A percentile compares a stretch with the other conserved stretches of the same genome.
phyloP scores from a whole-genome alignment of 2,329 filamentous ascomycete genomes.

The Penicillium sp. region DNA sequence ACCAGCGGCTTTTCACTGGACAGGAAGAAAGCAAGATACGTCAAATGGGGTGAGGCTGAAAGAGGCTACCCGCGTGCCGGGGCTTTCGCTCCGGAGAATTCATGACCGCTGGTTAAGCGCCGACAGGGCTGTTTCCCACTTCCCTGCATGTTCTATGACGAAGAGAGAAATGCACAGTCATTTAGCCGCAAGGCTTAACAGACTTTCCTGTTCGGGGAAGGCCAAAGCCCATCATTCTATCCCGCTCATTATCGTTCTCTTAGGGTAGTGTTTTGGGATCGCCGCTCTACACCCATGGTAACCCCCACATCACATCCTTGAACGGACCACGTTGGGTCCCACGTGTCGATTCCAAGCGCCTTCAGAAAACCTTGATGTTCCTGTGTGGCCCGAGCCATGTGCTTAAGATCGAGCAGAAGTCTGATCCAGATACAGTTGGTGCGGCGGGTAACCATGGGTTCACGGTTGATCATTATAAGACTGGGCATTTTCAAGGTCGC shows the following conservation, averaged over 20 bases:
- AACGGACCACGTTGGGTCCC: constrained; percentile 1
- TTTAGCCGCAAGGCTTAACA: constrained; percentile 4
- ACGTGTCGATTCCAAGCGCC: not conserved
- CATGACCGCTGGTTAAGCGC: constrained; percentile 26
- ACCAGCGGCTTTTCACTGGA: constrained; percentile 22
- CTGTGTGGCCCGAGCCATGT: not conserved
- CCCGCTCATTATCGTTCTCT: not conserved
- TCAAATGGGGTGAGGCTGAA: constrained; percentile 19
- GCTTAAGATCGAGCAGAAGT: not conserved
- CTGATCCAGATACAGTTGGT: not conserved
- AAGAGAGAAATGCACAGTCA: not conserved
- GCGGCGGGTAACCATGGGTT: not conserved
- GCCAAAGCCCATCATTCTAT: not conserved
- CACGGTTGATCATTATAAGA: not conserved
- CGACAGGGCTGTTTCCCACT: constrained; percentile 3
- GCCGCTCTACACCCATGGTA: not conserved
- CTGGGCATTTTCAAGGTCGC: not conserved
- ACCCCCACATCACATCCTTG: constrained; percentile 1
- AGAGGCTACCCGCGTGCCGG: constrained; percentile 16
- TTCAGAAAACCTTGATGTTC: not conserved
- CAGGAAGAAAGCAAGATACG: constrained; percentile 1
- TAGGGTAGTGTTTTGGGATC: not conserved
- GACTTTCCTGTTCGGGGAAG: not conserved
- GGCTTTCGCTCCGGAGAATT: constrained; percentile 21
- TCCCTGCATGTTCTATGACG: constrained; percentile 3